Percentiles rank a stretch among this genome's conserved stretches.
phyloP scores from a whole-genome alignment of 2,329 filamentous ascomycete genomes.

The Ophiocordyceps sinensis region DNA sequence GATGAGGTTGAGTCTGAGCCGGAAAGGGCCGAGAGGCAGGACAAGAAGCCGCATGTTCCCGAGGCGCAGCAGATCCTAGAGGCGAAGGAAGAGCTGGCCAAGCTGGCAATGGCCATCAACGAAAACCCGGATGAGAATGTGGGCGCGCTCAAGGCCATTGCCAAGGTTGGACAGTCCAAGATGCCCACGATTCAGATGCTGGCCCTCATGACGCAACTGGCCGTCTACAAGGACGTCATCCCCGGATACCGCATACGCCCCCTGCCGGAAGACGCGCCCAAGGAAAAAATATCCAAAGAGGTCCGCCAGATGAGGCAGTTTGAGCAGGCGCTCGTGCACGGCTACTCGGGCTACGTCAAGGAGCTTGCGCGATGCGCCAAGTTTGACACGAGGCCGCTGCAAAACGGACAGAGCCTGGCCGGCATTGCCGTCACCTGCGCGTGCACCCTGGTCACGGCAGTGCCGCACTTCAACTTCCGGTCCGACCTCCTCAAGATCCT shows the following conservation, averaged over 20 bases:
- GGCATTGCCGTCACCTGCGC: slow-evolving; percentile 74
- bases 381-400: slow-evolving; percentile 25
- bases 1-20: slow-evolving; percentile 35
- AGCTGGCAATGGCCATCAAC: slow-evolving; percentile 66
- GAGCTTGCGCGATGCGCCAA: slow-evolving; percentile 57
- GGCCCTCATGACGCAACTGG: slow-evolving; percentile 70
- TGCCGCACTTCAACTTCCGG: slow-evolving; percentile 96
- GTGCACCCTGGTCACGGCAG: slow-evolving; percentile 63
- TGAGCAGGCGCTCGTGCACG: slow-evolving; percentile 73
- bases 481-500: slow-evolving; percentile 76
- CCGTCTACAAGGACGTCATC: slow-evolving; percentile 91
- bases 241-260: slow-evolving; percentile 91
- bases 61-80: slow-evolving; percentile 66
- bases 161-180: slow-evolving; percentile 54
- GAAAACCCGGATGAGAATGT: slow-evolving; percentile 89
- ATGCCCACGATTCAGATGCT: slow-evolving; percentile 72
- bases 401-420: slow-evolving; percentile 37
- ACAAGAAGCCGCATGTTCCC: slow-evolving; percentile 50
- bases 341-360: slow-evolving; percentile 75
- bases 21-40: slow-evolving; percentile 34
- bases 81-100: slow-evolving; percentile 85
- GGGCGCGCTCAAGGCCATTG: slow-evolving; percentile 62
- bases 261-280: slow-evolving; percentile 56
- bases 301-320: slow-evolving; percentile 70
- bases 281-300: slow-evolving; percentile 80